phyloP scores from a whole-genome alignment of 2,329 filamentous ascomycete species.

The Aplosporella prunicola region DNA sequence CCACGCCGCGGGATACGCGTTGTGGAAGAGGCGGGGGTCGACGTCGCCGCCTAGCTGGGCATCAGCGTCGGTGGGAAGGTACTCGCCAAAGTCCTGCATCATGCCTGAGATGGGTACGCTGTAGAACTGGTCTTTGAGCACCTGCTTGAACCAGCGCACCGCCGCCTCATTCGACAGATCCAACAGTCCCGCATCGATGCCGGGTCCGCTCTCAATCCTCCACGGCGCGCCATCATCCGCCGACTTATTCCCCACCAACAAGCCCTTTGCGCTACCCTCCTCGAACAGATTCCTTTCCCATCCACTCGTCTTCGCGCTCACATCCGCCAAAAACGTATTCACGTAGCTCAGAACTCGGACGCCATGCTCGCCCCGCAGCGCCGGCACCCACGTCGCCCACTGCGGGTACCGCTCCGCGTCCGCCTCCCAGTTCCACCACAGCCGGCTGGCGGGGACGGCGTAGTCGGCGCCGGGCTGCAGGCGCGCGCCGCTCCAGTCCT shows the following conservation, averaged over 20 bases:
- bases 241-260: constrained; percentile 28
- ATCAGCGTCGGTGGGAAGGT: constrained; percentile 22
- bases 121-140: constrained; percentile 26
- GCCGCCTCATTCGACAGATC: constrained; percentile 28
- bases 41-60: constrained; percentile 20
- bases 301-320: constrained; percentile 25
- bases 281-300: constrained; percentile 24
- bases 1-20: constrained; percentile 27
- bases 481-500: constrained; percentile 30
- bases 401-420: constrained; percentile 26
- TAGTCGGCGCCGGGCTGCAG: constrained; percentile 24
- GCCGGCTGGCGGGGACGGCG: constrained; percentile 22
- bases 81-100: constrained; percentile 31
- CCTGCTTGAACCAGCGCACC: constrained; percentile 24
- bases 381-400: constrained; percentile 28
- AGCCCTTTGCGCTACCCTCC: constrained; percentile 22
- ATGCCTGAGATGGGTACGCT: constrained; percentile 25
- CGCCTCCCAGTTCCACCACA: constrained; percentile 34
- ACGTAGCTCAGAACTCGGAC: constrained; percentile 24
- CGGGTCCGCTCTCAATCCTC: constrained; percentile 28
- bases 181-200: constrained; percentile 28
- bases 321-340: constrained; percentile 28
- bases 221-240: constrained; percentile 20
- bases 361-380: constrained; percentile 22
- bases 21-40: constrained; percentile 25